A percentile compares a stretch with the other conserved stretches of the same genome.
phyloP scores from a whole-genome alignment of 2,329 filamentous ascomycete genomes.

The Ophiocordyceps robertsii region DNA sequence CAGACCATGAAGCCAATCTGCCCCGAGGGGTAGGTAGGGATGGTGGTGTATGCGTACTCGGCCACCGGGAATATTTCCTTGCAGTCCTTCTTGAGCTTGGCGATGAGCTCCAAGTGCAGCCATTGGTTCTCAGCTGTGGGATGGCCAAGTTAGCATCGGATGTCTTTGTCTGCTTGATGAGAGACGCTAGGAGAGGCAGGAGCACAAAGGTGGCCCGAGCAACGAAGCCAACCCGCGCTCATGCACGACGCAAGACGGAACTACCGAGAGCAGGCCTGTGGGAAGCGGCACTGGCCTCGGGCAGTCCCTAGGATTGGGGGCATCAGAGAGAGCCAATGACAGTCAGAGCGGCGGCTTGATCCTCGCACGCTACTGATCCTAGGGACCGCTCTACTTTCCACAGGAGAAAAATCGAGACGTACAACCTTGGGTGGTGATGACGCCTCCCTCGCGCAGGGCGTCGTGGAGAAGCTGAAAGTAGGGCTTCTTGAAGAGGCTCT shows the following conservation, averaged over 20 bases:
- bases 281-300: constrained; percentile 26
- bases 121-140: constrained; percentile 90
- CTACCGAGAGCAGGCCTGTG: constrained; percentile 21
- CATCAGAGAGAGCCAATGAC: constrained; percentile 2
- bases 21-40: constrained; percentile 95
- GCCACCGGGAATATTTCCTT: constrained; percentile 92
- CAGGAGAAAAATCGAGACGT: constrained; percentile 55
- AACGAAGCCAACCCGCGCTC: background rate
- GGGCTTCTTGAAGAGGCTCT: constrained; percentile 94
- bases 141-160: background rate
- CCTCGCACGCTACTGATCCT: constrained; percentile 14
- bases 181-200: background rate
- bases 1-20: constrained; percentile 99
- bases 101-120: constrained; percentile 91
- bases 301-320: constrained; percentile 16
- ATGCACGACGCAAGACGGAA: constrained; percentile 12
- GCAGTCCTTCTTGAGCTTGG: constrained; percentile 92
- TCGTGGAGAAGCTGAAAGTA: constrained; percentile 92
- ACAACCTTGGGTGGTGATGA: constrained; percentile 99
- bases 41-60: constrained; percentile 98
- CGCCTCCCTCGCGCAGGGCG: constrained; percentile 85
- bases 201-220: too few species aligned
- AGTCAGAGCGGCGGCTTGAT: constrained; percentile 1
- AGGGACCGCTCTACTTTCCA: constrained; percentile 24
- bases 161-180: background rate